Percentiles rank a stretch among this genome's conserved stretches.
Evolutionary conservation across 2,329 filamentous ascomycete species (phyloP).

Genomic region (Claviceps fusiformis): DNA sequence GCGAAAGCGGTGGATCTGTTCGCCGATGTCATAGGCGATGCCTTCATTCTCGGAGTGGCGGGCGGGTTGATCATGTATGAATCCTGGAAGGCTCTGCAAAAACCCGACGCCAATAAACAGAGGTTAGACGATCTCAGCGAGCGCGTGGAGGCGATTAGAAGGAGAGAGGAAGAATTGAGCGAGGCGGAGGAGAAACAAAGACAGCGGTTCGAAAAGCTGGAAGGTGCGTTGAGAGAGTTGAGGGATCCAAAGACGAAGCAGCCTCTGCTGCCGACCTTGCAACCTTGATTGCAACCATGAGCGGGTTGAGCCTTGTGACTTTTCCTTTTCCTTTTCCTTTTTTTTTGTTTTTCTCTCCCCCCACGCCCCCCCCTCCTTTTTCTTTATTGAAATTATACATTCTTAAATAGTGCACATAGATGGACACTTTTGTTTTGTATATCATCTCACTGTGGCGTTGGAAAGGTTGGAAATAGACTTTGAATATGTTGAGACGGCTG

Average conservation of each 20-base stretch:
- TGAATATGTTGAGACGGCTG: background rate
- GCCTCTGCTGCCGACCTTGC: conserved; percentile 31
- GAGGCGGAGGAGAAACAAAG: conserved; percentile 29
- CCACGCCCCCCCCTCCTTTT: no score
- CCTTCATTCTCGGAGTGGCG: conserved; percentile 48
- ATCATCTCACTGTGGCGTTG: background rate
- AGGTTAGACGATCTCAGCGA: conserved; percentile 36
- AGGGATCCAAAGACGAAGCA: conserved; percentile 44
- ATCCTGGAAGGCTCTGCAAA: conserved; percentile 43
- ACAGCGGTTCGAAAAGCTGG: conserved; percentile 37
- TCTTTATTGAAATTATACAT: background rate
- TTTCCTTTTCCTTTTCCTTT: background rate
- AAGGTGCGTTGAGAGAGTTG: conserved; percentile 36
- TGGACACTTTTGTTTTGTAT: background rate
- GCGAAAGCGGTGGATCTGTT: conserved; percentile 53
- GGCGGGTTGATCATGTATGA: conserved; percentile 46
- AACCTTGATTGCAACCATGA: conserved; percentile 14
- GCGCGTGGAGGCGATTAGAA: conserved; percentile 35
- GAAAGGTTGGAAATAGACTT: background rate
- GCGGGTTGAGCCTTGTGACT: background rate
- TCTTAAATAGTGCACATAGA: background rate
- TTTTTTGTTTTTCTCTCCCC: background rate
- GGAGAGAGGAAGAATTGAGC: conserved; percentile 35
- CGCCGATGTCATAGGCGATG: conserved; percentile 50
- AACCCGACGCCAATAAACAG: conserved; percentile 44